phyloP scores from a whole-genome alignment of 306 rosid species.

The Cicer chorassanicum region DNA sequence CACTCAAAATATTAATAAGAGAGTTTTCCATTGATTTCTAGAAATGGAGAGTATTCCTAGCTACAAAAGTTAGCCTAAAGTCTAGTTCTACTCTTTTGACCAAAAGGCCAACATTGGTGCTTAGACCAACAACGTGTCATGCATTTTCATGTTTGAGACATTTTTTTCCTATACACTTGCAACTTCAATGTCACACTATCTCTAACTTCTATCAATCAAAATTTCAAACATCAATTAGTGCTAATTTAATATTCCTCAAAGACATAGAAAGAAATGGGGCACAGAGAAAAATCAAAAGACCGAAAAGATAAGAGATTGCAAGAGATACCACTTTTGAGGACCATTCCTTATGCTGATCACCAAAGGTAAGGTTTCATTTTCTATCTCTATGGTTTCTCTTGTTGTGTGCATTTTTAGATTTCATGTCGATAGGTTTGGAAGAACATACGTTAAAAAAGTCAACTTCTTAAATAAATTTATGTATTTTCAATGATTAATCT shows the following conservation, averaged over 20 bases:
- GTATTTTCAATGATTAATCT: too few species aligned
- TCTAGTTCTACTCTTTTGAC: constrained; percentile 51
- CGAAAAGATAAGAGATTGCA: constrained; percentile 78
- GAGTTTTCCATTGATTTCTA: too few species aligned
- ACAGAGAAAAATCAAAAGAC: constrained; percentile 71
- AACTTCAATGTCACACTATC: constrained; percentile 19
- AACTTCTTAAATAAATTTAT: too few species aligned
- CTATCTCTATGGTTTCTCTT: not conserved
- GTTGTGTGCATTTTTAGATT: too few species aligned
- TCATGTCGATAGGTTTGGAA: too few species aligned
- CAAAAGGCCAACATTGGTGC: constrained; percentile 35
- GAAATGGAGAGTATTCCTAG: too few species aligned
- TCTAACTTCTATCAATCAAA: constrained; percentile 10
- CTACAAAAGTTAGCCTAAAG: constrained; percentile 39
- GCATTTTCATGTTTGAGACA: constrained; percentile 17
- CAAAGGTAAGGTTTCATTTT: constrained; percentile 75
- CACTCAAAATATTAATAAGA: too few species aligned
- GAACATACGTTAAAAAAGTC: too few species aligned
- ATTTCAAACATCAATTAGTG: not conserved
- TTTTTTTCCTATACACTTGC: constrained; percentile 24
- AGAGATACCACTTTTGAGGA: constrained; percentile 79
- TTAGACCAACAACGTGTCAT: constrained; percentile 55
- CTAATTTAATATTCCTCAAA: not conserved
- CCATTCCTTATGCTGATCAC: constrained; percentile 93
- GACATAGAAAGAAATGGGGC: constrained; percentile 55